Base-by-base conservation (phyloP, 2,329 filamentous ascomycete species). In the Clonostachys chloroleuca region DNA sequence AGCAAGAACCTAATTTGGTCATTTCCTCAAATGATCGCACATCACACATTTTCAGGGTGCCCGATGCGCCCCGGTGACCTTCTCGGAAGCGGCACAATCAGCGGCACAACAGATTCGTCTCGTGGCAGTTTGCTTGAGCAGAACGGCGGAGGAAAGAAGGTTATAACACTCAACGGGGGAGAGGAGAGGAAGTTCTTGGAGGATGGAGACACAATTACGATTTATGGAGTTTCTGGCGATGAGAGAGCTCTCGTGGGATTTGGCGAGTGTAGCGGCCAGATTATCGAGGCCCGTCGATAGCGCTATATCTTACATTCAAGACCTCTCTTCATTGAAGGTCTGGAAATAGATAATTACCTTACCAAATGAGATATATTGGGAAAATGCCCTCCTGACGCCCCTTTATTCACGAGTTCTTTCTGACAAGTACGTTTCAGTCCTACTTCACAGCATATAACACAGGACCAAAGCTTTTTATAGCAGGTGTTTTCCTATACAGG, bases 1-100 rank as follows among this genome's bases (percentile, higher is more conserved):
- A 47, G 50, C 40, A 52, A 51, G 45, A 58, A 66, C 44, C 70
- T 91, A 5, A 71, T 90, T 2, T 92, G 80, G 73, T 89, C 85
- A 0, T 91, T 89, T 65, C 76, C 84, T 3, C 87, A 91, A 63
- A 89, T 90, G 85, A 67, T 92, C 37, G 78, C 87, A 2, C 87
- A 91, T 62, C 87, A 91, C 62, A 83, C 83, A 2, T 74, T 86
- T 46, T 83, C 81, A 2, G 87, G 87, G 6, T 91, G 87, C 64
- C 79, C 80, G 2, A 75, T 91, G 68, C 75, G 79, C 36, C 74
- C 81, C 0, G 87, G 87, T 37, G 87, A 92, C 59, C 64, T 91
- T 40, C 66, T 91, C 6, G 87, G 86, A 4, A 86, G 55, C 9
- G 58, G 58, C 13, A 59, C 58, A 18, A 59, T 60, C 43, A 75